Evolutionary conservation across 2,329 filamentous ascomycete species (phyloP), one percentile per base, ranked within the genome.

Genomic region (Volutella citrinella): DNA sequence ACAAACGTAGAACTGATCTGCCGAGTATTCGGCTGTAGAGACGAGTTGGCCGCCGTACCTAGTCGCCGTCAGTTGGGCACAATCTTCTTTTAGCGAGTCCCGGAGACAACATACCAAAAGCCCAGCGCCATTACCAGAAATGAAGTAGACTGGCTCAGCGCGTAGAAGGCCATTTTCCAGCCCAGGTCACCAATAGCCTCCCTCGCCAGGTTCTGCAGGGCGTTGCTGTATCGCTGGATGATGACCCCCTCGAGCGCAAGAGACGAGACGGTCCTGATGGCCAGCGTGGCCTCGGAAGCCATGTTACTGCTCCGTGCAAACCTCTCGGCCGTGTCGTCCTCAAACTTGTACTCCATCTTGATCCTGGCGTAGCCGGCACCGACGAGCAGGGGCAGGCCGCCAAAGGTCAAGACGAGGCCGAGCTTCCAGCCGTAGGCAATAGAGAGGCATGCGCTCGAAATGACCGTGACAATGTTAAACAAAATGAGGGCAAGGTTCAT

Each of bases 351-450:
- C 42, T 74, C 66, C 10, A 76, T 60, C 13, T 69, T 63, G 32
- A 77, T 70, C 2, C 72, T 62, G 5, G 68, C 38, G 30, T 69
- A 72, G 4, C 72, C 72, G 0, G 68, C 57, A 2, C 55, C 48
- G 3, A 74, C 49, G 13, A 76, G 54, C 0, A 66, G 58, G 0
- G 72, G 63, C 9, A 76, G 48, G 4, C 65, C 67, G 10, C 65
- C 69, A 21, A 72, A 61, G 1, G 67, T 54, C 2, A 72, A 55
- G 0, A 70, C 65, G 1, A 77, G 57, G 1, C 69, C 70, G 2
- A 77, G 58, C 33, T 71, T 74, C 69, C 69, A 78, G 1, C 68
- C 67, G 28, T 60, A 60, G 3, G 53, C 62, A 7, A 78, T 56
- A 5, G 66, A 66, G 2, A 78, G 52, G 8, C 70, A 56, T 11